A percentile compares a stretch with the other conserved stretches of the same genome.
phyloP scores from a whole-genome alignment of 2,329 filamentous ascomycete genomes.

The Ophiostoma angusticollis region DNA sequence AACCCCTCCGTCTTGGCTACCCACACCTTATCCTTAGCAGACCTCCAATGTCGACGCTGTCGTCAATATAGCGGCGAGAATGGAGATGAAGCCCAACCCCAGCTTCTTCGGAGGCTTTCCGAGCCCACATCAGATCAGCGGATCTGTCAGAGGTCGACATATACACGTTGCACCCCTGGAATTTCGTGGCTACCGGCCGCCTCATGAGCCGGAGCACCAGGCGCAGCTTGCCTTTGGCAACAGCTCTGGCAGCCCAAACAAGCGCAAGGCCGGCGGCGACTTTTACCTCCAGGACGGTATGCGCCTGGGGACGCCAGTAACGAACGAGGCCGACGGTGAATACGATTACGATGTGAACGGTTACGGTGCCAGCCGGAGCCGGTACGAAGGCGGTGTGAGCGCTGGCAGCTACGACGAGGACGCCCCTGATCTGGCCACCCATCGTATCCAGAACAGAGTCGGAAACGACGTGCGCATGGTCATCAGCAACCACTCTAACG shows the following conservation, averaged over 20 bases:
- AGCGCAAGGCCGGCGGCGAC: slow-evolving; percentile 1
- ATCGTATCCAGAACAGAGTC: slow-evolving; percentile 5
- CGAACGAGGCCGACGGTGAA: slow-evolving; percentile 7
- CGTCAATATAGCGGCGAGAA: too few species aligned
- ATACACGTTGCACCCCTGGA: not conserved
- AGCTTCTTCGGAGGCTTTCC: too few species aligned
- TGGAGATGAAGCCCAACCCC: too few species aligned
- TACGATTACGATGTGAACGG: slow-evolving; percentile 11
- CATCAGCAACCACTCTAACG: slow-evolving; percentile 8
- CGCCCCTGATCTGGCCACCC: not conserved
- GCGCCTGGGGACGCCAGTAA: slow-evolving; percentile 3
- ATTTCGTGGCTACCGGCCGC: not conserved
- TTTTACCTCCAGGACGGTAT: slow-evolving; percentile 1
- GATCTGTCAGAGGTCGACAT: too few species aligned
- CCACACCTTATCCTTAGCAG: too few species aligned
- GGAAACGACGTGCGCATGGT: slow-evolving; percentile 11
- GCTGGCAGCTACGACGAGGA: slow-evolving; percentile 8
- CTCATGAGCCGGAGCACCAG: not conserved
- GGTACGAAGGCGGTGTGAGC: slow-evolving; percentile 4
- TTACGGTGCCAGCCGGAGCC: slow-evolving; percentile 4
- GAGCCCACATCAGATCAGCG: too few species aligned
- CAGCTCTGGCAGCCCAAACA: slow-evolving; percentile 2
- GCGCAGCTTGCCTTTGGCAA: not conserved
- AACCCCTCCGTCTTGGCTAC: too few species aligned
- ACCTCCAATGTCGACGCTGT: too few species aligned